These are phyloP conservation scores for Arachis monticola DNA, from an alignment of 331 rosid species.

Conservation along the genomic window DNA sequence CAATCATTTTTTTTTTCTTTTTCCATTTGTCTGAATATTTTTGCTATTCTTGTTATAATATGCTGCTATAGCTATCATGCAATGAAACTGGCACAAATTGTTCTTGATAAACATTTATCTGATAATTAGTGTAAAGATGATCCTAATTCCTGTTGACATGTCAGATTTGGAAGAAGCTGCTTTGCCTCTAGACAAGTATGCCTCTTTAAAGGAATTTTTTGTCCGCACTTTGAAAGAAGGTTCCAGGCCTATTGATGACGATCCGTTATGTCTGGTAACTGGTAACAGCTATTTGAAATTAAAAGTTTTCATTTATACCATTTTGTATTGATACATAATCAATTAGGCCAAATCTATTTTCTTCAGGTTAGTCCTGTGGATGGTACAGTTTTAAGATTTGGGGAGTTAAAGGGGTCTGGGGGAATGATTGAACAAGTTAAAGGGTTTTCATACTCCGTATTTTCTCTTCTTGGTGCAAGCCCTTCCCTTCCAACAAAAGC, in stretches of 20 bases:
- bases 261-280: constrained; percentile 91
- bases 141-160: constrained; percentile 40
- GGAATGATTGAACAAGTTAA: constrained; percentile 97
- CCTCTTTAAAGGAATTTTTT: constrained; percentile 75
- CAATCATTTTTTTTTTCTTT: constrained; percentile 32
- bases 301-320: constrained; percentile 25
- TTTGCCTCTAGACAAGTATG: constrained; percentile 79
- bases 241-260: constrained; percentile 78
- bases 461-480: constrained; percentile 88
- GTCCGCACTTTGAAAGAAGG: constrained; percentile 88
- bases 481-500: constrained; percentile 68
- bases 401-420: constrained; percentile 89
- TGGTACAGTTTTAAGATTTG: constrained; percentile 81
- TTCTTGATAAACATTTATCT: constrained; percentile 30
- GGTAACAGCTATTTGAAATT: constrained; percentile 66
- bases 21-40: not conserved
- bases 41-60: constrained; percentile 26
- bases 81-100: constrained; percentile 19
- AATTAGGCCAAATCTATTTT: constrained; percentile 40
- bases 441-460: constrained; percentile 88
- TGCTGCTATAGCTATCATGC: constrained; percentile 14
- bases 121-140: constrained; percentile 28
- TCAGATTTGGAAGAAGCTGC: constrained; percentile 91
- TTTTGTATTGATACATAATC: constrained; percentile 33
- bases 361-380: constrained; percentile 91